These are phyloP conservation scores for Sonneratia caseolaris DNA, from an alignment of 345 rosid species.

Conservation along the genomic window DNA sequence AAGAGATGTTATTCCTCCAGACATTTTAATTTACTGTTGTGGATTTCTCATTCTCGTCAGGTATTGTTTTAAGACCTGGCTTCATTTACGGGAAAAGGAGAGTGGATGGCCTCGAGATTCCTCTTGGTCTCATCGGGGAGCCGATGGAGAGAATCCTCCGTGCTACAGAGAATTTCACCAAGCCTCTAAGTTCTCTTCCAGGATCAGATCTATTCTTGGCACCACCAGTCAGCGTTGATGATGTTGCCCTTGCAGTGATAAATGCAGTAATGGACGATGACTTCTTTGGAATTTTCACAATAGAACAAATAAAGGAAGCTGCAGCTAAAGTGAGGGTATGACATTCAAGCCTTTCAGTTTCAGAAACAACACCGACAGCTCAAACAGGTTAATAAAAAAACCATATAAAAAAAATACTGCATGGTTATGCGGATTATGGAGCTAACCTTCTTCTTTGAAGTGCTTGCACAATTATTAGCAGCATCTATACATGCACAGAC, in stretches of 20 bases:
- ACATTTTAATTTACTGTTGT: constrained; percentile 1
- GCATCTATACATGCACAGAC: no score
- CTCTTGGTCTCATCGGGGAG: constrained; percentile 69
- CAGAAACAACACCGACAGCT: background rate
- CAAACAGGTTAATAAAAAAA: background rate
- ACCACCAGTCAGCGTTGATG: constrained; percentile 73
- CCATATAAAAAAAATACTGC: background rate
- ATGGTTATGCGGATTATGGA: background rate
- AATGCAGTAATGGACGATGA: constrained; percentile 67
- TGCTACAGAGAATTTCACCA: constrained; percentile 48
- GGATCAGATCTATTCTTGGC: constrained; percentile 75
- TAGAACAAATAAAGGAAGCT: constrained; percentile 91
- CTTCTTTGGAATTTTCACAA: constrained; percentile 74
- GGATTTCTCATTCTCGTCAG: constrained; percentile 21
- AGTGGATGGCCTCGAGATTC: constrained; percentile 66
- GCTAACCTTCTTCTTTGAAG: no score
- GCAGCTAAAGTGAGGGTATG: constrained; percentile 55
- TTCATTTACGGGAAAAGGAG: constrained; percentile 74
- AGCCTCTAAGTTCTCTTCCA: constrained; percentile 60
- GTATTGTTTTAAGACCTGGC: constrained; percentile 80
- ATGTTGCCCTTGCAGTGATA: constrained; percentile 61
- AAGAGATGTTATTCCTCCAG: background rate
- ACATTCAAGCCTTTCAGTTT: constrained; percentile 1
- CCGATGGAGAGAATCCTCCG: constrained; percentile 53
- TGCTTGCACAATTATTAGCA: no score